Conservation (phyloP, 371 early-diverging fungal genomes). For the Rhizopus arrhizus region DNA sequence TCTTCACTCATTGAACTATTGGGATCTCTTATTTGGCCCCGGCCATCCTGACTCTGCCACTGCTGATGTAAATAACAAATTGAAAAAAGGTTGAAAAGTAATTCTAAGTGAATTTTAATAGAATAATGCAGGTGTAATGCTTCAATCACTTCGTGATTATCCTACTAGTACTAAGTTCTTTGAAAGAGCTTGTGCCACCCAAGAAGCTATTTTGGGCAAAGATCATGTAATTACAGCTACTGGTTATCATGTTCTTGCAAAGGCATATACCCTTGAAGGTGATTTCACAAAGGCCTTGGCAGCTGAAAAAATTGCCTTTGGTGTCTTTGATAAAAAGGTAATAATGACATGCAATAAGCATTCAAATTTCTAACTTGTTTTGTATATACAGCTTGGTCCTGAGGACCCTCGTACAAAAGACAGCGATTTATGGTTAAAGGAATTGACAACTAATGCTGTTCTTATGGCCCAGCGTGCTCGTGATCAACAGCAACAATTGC, state of each 20-base stretch:
- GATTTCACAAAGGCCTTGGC: constrained; percentile 79
- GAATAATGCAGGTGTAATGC: constrained; percentile 86
- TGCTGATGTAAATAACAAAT: constrained; percentile 61
- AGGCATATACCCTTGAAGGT: constrained; percentile 72
- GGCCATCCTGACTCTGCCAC: constrained; percentile 87
- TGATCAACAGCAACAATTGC: constrained; percentile 18
- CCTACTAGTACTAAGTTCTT: constrained; percentile 72
- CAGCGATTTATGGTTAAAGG: constrained; percentile 71
- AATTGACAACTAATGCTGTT: constrained; percentile 49
- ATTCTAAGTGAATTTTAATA: constrained; percentile 16
- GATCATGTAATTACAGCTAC: constrained; percentile 76
- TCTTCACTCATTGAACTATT: constrained; percentile 79
- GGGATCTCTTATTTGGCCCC: constrained; percentile 78
- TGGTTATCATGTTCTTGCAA: constrained; percentile 76
- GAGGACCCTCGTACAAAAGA: constrained; percentile 78
- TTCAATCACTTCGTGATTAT: constrained; percentile 74
- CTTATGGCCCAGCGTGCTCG: constrained; percentile 37
- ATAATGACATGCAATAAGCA: background rate
- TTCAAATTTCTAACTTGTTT: constrained; percentile 8
- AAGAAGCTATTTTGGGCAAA: constrained; percentile 71
- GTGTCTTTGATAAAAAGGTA: constrained; percentile 63
- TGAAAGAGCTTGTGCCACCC: constrained; percentile 71
- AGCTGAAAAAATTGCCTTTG: constrained; percentile 75
- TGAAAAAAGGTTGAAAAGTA: constrained; percentile 4
- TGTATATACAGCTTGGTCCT: constrained; percentile 57